Conservation (phyloP, 805 yeast genomes). For the Saccharomycopsis oosterbeekiorum region DNA sequence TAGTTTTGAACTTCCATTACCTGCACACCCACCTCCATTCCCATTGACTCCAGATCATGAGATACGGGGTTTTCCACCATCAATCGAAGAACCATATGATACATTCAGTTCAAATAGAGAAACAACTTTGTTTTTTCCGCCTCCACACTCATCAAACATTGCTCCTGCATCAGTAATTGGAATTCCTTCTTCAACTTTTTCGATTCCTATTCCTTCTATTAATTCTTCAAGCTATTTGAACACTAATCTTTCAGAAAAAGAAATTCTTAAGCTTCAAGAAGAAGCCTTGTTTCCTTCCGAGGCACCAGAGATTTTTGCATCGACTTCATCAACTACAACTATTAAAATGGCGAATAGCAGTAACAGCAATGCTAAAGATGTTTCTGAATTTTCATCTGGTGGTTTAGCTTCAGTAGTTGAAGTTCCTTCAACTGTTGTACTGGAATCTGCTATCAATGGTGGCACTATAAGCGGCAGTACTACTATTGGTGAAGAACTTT, state of each 20-base stretch:
- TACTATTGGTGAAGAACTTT: not conserved
- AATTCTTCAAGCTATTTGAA: not conserved
- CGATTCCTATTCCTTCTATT: not conserved
- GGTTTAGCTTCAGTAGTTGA: not conserved
- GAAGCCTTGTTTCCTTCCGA: conserved; percentile 56
- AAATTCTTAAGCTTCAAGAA: conserved; percentile 42
- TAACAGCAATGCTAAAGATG: not conserved
- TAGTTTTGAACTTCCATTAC: not conserved
- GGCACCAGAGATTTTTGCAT: conserved; percentile 24
- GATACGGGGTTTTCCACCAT: not conserved
- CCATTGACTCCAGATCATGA: not conserved
- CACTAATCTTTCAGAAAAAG: conserved; percentile 41
- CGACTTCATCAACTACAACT: not conserved
- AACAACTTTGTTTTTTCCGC: conserved; percentile 5
- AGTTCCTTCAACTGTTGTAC: not conserved
- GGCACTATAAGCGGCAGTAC: not conserved
- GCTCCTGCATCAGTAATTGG: not conserved
- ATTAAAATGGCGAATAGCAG: not conserved
- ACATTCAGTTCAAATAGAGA: not conserved
- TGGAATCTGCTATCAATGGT: not conserved
- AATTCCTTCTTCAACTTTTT: not conserved
- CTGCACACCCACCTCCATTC: not conserved
- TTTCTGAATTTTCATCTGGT: not conserved
- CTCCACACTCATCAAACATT: conserved; percentile 5
- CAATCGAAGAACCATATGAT: not conserved